These are phyloP conservation scores for Sporopachydermia quercuum DNA, from an alignment of 805 yeast genomes.

Conservation along the genomic window DNA sequence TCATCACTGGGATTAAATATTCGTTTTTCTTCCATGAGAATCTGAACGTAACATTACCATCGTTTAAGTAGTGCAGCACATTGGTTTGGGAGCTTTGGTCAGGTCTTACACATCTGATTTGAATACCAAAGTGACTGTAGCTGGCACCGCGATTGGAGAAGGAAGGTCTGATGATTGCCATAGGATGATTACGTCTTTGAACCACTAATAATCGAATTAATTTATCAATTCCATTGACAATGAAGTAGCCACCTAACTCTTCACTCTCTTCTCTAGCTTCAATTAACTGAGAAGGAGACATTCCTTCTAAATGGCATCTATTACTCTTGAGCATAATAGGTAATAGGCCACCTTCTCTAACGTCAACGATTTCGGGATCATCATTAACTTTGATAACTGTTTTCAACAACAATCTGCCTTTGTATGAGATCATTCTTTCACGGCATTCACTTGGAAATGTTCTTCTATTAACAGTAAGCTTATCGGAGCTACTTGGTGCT, in stretches of 20 bases:
- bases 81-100: constrained; percentile 97
- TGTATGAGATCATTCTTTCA: constrained; percentile 76
- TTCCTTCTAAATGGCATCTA: constrained; percentile 76
- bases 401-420: constrained; percentile 64
- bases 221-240: constrained; percentile 94
- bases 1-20: constrained; percentile 81
- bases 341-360: constrained; percentile 80
- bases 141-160: constrained; percentile 88
- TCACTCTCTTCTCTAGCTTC: constrained; percentile 77
- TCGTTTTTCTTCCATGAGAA: constrained; percentile 97
- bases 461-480: constrained; percentile 60
- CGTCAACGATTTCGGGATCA: constrained; percentile 64
- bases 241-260: constrained; percentile 92
- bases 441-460: constrained; percentile 79
- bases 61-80: constrained; percentile 88
- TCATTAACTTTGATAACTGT: constrained; percentile 79
- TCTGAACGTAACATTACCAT: constrained; percentile 92
- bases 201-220: constrained; percentile 94
- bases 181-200: constrained; percentile 93
- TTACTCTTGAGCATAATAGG: constrained; percentile 88
- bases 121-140: constrained; percentile 83
- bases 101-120: constrained; percentile 85
- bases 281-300: constrained; percentile 75
- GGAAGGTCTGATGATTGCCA: constrained; percentile 93
- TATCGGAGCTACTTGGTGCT: constrained; percentile 55